phyloP scores from a whole-genome alignment of 495 filamentous ascomycete species.

The Neurospora terricola region DNA sequence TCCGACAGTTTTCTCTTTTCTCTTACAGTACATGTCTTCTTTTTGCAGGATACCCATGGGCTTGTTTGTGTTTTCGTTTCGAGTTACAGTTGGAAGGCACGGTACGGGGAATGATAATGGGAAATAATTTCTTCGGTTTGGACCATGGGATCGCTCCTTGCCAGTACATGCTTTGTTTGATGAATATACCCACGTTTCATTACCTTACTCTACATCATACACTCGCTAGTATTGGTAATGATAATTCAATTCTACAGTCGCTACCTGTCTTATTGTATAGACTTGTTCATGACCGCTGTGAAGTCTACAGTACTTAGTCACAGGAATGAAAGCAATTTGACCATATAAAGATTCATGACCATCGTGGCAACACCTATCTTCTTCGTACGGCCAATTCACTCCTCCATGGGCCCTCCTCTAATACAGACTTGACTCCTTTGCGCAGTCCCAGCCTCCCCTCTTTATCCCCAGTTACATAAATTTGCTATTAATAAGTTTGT shows the following conservation, averaged over 20 bases:
- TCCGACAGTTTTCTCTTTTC: background rate
- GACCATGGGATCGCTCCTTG: background rate
- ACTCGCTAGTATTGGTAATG: background rate
- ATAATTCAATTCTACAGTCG: background rate
- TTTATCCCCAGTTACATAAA: too few relatives aligned
- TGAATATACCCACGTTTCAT: background rate
- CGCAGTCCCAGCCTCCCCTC: too few relatives aligned
- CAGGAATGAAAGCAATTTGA: background rate
- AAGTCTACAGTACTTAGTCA: background rate
- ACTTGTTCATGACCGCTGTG: background rate
- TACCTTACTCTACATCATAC: background rate
- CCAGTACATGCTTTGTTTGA: background rate
- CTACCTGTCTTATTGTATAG: background rate
- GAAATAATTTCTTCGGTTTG: background rate
- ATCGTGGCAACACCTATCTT: background rate
- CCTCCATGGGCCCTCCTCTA: background rate
- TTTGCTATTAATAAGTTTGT: background rate
- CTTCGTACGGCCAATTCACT: background rate
- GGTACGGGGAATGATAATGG: background rate
- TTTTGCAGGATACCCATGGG: background rate
- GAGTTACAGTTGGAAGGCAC: background rate
- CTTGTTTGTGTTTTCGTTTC: background rate
- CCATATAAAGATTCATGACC: fast-evolving
- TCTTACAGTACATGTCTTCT: background rate
- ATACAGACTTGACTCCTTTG: too few relatives aligned